These are phyloP conservation scores for Dendryphion nanum DNA, from an alignment of 2,329 filamentous ascomycete genomes.

Conservation along the genomic window DNA sequence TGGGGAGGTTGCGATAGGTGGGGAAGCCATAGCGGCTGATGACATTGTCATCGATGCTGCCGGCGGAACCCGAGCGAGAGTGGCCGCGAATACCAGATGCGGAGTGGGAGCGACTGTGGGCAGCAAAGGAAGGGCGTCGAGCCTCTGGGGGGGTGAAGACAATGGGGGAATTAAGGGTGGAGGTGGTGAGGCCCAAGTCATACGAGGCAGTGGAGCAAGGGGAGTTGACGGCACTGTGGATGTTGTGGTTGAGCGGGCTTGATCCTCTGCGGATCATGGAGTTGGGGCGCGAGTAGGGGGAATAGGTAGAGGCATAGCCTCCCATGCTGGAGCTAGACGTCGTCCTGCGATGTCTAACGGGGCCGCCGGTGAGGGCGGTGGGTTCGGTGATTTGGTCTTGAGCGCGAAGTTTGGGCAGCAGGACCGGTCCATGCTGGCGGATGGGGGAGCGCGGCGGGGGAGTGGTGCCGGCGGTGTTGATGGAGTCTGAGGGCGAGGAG, in stretches of 20 bases:
- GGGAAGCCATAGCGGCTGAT: conserved; percentile 75
- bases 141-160: conserved; percentile 41
- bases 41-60: conserved; percentile 64
- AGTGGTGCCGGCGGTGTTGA: conserved; percentile 67
- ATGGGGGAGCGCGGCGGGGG: conserved; percentile 67
- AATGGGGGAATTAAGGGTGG: conserved; percentile 65
- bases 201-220: conserved; percentile 45
- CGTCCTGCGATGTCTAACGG: conserved; percentile 57
- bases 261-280: conserved; percentile 46
- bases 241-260: conserved; percentile 42
- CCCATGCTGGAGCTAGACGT: conserved; percentile 50
- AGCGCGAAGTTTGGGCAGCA: conserved; percentile 81
- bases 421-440: conserved; percentile 72
- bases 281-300: conserved; percentile 49
- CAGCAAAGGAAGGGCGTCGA: conserved; percentile 38
- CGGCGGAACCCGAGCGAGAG: conserved; percentile 62
- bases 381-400: conserved; percentile 77
- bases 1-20: conserved; percentile 76
- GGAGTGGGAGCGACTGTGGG: conserved; percentile 43
- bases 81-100: conserved; percentile 17
- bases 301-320: conserved; percentile 43
- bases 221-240: conserved; percentile 44
- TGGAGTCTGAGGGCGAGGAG: conserved; percentile 68
- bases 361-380: conserved; percentile 51
- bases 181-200: conserved; percentile 33